Evolutionary conservation across 2,329 filamentous ascomycete species (phyloP).

Genomic region (Aspergillus eucalypticola): DNA sequence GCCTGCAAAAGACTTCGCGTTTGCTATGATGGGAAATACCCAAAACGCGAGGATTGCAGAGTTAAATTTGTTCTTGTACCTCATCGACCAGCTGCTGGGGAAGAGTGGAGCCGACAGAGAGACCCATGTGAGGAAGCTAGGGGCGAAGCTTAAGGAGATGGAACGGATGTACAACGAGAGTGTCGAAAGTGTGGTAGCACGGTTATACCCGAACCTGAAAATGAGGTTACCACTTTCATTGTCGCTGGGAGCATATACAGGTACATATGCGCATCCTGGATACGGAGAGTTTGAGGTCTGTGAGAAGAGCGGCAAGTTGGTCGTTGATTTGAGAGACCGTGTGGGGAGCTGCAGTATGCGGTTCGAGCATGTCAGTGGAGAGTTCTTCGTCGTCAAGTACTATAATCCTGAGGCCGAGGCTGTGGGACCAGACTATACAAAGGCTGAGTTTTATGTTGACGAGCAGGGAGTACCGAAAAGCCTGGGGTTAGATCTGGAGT

Average conservation of each 20-base stretch:
- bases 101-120: slow-evolving; percentile 10
- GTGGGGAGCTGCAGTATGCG: not conserved
- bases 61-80: slow-evolving; percentile 16
- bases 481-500: slow-evolving; percentile 19
- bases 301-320: slow-evolving; percentile 1
- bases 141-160: not conserved
- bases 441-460: slow-evolving; percentile 20
- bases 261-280: slow-evolving; percentile 18
- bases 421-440: not conserved
- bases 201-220: slow-evolving; percentile 17
- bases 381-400: slow-evolving; percentile 22
- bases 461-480: slow-evolving; percentile 5
- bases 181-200: slow-evolving; percentile 4
- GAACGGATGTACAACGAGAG: not conserved
- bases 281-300: slow-evolving; percentile 11
- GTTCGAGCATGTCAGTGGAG: slow-evolving; percentile 21
- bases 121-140: slow-evolving; percentile 6
- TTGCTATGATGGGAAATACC: slow-evolving; percentile 28
- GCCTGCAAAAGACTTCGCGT: slow-evolving; percentile 23
- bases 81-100: slow-evolving; percentile 19
- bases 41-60: slow-evolving; percentile 12
- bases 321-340: slow-evolving; percentile 17
- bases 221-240: slow-evolving; percentile 13
- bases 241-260: slow-evolving; percentile 18
- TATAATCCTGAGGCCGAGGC: not conserved